Percentiles rank a stretch among this genome's conserved stretches.
These are phyloP conservation scores for Geoglossum cookeanum DNA, from an alignment of 2,329 filamentous ascomycete species.

Conservation along the genomic window DNA sequence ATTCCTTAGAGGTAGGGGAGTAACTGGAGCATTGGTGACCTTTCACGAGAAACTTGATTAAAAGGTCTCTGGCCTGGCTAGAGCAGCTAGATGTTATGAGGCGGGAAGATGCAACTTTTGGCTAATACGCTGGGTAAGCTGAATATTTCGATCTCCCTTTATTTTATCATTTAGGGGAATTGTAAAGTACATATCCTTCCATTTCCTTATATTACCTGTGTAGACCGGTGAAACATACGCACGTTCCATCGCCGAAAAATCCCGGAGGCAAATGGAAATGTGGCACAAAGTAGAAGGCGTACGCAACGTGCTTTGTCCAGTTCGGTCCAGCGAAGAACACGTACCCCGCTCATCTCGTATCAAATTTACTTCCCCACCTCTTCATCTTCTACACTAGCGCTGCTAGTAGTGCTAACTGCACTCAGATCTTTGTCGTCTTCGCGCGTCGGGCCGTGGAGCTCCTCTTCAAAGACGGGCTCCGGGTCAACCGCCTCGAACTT, in stretches of 20 bases:
- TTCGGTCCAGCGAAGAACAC: neutral
- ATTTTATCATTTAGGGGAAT: neutral
- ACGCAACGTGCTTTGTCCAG: neutral
- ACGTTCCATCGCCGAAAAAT: neutral
- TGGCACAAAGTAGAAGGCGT: neutral
- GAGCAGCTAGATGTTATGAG: neutral
- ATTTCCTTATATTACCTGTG: neutral
- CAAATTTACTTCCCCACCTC: conserved; percentile 4
- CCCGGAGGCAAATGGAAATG: neutral
- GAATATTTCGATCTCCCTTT: neutral
- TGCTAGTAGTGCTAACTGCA: conserved; percentile 1
- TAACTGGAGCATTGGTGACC: neutral
- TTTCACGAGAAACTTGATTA: neutral
- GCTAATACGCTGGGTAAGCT: neutral
- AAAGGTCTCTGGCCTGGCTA: neutral
- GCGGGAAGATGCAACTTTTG: neutral
- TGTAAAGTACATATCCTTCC: conserved; percentile 1
- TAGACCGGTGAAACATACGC: neutral
- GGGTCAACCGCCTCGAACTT: conserved; percentile 86
- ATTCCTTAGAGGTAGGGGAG: neutral
- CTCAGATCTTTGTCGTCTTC: conserved; percentile 20
- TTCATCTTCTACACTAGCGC: conserved; percentile 5
- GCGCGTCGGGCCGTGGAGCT: conserved; percentile 47
- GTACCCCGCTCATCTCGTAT: neutral
- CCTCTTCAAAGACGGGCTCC: conserved; percentile 85